phyloP scores from a whole-genome alignment of 495 filamentous ascomycete species.

The Aspergillus sclerotiicarbonarius region DNA sequence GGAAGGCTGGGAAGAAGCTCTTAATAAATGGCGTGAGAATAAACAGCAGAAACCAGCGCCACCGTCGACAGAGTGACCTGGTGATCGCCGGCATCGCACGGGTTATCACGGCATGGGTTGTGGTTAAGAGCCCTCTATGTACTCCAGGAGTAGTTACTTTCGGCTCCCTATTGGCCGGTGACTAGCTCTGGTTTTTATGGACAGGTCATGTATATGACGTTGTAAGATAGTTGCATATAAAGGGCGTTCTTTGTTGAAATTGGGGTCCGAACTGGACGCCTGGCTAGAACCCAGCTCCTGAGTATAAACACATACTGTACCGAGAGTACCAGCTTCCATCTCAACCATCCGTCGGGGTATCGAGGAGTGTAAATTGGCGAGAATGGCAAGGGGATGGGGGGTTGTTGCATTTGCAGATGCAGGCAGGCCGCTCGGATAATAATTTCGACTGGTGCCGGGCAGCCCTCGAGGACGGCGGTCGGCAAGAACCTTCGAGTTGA shows the following conservation, averaged over 20 bases:
- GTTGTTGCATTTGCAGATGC: conserved; percentile 6
- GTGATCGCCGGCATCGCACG: not conserved
- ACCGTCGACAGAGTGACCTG: not conserved
- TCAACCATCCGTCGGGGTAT: not conserved
- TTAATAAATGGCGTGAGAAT: conserved; percentile 58
- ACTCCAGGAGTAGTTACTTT: not conserved
- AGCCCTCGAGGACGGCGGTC: conserved; percentile 8
- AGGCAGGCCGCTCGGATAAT: conserved; percentile 16
- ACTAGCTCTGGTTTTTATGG: not conserved
- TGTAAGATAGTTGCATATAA: not conserved
- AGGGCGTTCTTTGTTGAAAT: not conserved
- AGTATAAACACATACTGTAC: not conserved
- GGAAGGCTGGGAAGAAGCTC: conserved; percentile 59
- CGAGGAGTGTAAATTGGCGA: not conserved
- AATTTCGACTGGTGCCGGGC: conserved; percentile 15
- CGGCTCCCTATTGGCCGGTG: not conserved
- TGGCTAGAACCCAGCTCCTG: not conserved
- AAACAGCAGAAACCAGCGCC: conserved; percentile 15
- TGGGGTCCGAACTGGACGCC: not conserved
- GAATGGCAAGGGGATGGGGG: not conserved
- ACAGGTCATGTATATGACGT: not conserved
- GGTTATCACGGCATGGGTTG: not conserved
- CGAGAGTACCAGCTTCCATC: no score
- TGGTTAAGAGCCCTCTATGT: not conserved
- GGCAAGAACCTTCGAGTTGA: not conserved